Percentiles rank a stretch among this genome's conserved stretches.
phyloP scores from a whole-genome alignment of 148 eudicot genomes.

The Chenopodium quinoa region DNA sequence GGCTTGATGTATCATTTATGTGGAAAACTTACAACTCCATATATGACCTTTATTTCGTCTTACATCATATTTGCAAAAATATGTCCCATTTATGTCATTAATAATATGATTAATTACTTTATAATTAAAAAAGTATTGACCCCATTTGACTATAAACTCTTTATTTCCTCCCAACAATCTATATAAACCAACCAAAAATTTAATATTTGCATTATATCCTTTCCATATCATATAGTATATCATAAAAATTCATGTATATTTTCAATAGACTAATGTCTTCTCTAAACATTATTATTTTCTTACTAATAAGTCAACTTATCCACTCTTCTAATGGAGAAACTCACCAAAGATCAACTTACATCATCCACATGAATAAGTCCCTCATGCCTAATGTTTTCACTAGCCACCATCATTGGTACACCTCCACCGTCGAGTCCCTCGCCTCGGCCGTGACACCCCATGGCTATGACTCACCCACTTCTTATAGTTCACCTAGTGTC shows the following conservation, averaged over 20 bases:
- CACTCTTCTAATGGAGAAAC: slow-evolving; percentile 14
- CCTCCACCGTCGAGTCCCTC: slow-evolving; percentile 46
- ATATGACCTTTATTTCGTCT: slow-evolving; percentile 4
- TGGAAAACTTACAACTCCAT: slow-evolving; percentile 17
- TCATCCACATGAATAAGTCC: slow-evolving; percentile 75
- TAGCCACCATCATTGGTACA: slow-evolving; percentile 64
- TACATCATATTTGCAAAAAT: slow-evolving; percentile 16
- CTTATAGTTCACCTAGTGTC: slow-evolving; percentile 33
- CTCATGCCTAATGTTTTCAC: slow-evolving; percentile 64
- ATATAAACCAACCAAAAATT: slow-evolving; percentile 22
- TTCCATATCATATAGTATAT: neutral
- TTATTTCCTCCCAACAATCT: slow-evolving; percentile 5
- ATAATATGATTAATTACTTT: neutral
- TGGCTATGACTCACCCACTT: neutral
- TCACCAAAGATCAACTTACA: slow-evolving; percentile 46
- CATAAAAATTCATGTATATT: slow-evolving; percentile 16
- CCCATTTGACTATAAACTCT: slow-evolving; percentile 1
- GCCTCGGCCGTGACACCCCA: slow-evolving; percentile 1
- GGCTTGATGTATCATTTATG: neutral
- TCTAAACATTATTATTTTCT: slow-evolving; percentile 15
- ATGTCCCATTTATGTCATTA: neutral
- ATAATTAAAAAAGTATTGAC: neutral
- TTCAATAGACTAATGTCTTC: slow-evolving; percentile 5
- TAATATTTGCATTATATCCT: neutral
- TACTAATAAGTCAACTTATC: slow-evolving; percentile 18